Base-by-base conservation (phyloP, 768 basidiomycete species). In the Tricholoma sp. region DNA sequence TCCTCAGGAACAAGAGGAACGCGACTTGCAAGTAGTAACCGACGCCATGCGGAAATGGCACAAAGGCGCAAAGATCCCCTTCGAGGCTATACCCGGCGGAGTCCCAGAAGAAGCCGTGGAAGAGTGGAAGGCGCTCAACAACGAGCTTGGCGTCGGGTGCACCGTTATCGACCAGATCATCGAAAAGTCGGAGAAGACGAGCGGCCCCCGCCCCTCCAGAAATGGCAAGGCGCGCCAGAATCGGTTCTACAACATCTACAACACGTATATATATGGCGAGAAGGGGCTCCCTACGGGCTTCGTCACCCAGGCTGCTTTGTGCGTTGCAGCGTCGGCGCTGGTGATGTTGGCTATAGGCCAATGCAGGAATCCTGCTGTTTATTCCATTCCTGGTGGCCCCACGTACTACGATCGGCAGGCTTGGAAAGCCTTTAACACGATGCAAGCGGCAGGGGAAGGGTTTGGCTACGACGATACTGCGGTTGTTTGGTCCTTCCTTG, bases 171-270 rank as follows among this genome's bases (percentile, higher is more conserved):
- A 93, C 68, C 83, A 85, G 69, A 72, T 86, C 52, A 74, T 93
- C 55, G 81, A 68, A 45, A 64, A 57, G 31, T 75, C 74, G 4
- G 61, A 65, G 34, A 67, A 63, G 54, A 57, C 61, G 31, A 29
- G 16, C 8, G 18, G 52, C 29, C 56, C 61, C 39, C 64, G 64
- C 29, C 63, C 62, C 19, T 64, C 61, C 54, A 69, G 65, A 54
- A 32, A 52, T 22, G 54, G 56, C 27, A 60, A 59, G 57, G 21
- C 67, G 37, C 64, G 71, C 14, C 73, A 75, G 49, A 78, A 76
- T 50, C 78, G 84, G 51, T 91, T 92, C 68, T 92, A 89, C 74
- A 92, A 91, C 70, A 89, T 92, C 66, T 91, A 92, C 70, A 92
- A 92, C 70, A 91, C 89, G 7, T 82, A 82, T 54, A 74, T 82